Base-by-base conservation (phyloP, 2,329 filamentous ascomycete genomes). In the Fusarium foetens region DNA sequence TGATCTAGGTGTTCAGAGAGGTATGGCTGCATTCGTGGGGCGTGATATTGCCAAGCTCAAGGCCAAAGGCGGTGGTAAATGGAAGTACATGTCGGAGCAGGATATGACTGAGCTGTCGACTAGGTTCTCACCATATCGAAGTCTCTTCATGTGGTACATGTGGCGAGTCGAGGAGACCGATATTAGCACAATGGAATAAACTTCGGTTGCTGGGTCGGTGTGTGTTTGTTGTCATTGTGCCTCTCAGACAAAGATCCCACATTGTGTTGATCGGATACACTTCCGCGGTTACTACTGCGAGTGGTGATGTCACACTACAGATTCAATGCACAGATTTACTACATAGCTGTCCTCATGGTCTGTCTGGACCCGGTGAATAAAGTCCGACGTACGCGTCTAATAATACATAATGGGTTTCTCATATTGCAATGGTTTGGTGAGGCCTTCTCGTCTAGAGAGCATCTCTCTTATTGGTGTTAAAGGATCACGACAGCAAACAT, bases 131-230 rank as follows among this genome's bases (percentile, higher is more conserved):
- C 96, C 95, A 7, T 98, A 97, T 82, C 91, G 95, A 78, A 96
- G 92, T 76, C 80, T 98, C 46, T 97, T 97, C 78, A 98, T 98
- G 95, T 98, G 95, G 95, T 97, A 97, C 80, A 97, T 97, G 93
- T 98, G 95, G 95, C 86, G 92, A 66, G 90, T 95, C 16, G 92
- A 92, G 79, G 90, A 94, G 78, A 94, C 94, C 8, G 92, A 97
- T 80, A 83, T 95, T 31, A 90, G 86, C 70, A 87, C 87, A 6
- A 78, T 91, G 80, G 88, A 89, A 77, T 79, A 74, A 36, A 43
- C 23, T 63, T 55, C 38, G 33, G 74, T 71, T 75, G 70, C 68
- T 64, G 45, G 67, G 71, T 55, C 54, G 33, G 63, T 48, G 23
- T 61, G 19, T 69, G 66, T 74, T 71, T 75, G 39, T 57, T 63